phyloP scores from a whole-genome alignment of 768 basidiomycete species.

The Coprinopsis marcescibilis region DNA sequence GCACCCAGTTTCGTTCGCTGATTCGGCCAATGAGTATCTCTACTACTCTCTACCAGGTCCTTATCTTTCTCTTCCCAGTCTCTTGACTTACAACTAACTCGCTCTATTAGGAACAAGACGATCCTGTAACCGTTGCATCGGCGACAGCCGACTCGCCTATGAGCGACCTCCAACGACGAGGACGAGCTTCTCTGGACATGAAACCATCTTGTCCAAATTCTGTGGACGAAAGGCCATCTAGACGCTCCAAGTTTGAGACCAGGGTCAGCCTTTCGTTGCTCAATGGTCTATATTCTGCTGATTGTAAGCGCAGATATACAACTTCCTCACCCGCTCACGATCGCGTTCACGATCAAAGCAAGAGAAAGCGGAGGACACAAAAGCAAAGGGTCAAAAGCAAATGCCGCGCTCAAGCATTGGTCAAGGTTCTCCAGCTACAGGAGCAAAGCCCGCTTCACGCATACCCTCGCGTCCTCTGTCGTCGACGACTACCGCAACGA shows the following conservation, averaged over 20 bases:
- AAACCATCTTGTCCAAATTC: constrained; percentile 15
- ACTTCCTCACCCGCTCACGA: constrained; percentile 51
- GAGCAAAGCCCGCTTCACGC: constrained; percentile 41
- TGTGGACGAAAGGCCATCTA: constrained; percentile 34
- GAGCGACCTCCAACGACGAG: constrained; percentile 16
- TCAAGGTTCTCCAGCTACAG: neutral
- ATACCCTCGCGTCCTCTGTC: constrained; percentile 59
- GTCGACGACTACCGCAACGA: constrained; percentile 56
- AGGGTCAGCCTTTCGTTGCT: constrained; percentile 28
- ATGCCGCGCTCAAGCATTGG: neutral
- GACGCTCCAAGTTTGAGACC: constrained; percentile 40
- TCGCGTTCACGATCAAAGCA: constrained; percentile 53
- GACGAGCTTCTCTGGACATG: constrained; percentile 19
- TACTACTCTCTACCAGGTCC: constrained; percentile 22
- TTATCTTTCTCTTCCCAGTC: constrained; percentile 12
- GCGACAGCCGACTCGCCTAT: constrained; percentile 27
- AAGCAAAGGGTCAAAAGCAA: constrained; percentile 6
- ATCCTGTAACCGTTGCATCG: constrained; percentile 21
- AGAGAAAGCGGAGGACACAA: constrained; percentile 13
- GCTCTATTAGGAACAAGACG: constrained; percentile 10
- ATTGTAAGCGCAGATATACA: constrained; percentile 42
- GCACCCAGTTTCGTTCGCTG: constrained; percentile 32
- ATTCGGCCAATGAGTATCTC: constrained; percentile 35
- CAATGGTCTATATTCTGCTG: constrained; percentile 1
- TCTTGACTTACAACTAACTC: neutral